Percentiles rank a stretch among this genome's conserved stretches.
Evolutionary conservation across 345 rosid species (phyloP).

Genomic region (Camelina hispida): DNA sequence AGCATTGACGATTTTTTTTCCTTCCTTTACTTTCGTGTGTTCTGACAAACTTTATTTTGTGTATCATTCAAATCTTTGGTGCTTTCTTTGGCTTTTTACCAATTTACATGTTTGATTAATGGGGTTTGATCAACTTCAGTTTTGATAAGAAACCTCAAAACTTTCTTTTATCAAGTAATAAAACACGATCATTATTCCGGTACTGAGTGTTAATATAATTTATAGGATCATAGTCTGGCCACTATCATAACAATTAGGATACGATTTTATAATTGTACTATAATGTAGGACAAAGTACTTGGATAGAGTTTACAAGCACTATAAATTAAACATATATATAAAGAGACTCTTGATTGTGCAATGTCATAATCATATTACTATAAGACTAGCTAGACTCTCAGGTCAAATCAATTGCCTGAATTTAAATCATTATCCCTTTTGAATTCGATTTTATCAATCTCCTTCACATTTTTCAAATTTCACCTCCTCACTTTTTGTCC

Average conservation of each 20-base stretch:
- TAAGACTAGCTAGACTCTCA: slow-evolving; percentile 20
- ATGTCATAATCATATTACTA: slow-evolving; percentile 37
- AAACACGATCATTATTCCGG: neutral
- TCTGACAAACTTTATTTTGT: slow-evolving; percentile 4
- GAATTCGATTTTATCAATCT: neutral
- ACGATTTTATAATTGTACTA: neutral
- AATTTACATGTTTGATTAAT: neutral
- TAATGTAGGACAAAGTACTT: slow-evolving; percentile 24
- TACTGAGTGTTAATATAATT: neutral
- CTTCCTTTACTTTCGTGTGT: slow-evolving; percentile 13
- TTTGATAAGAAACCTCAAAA: neutral
- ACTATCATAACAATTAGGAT: slow-evolving; percentile 18
- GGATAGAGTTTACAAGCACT: slow-evolving; percentile 6
- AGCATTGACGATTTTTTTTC: slow-evolving; percentile 2
- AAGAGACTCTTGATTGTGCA: slow-evolving; percentile 13
- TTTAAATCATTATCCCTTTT: slow-evolving; percentile 38
- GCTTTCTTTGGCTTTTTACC: neutral
- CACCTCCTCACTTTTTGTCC: slow-evolving; percentile 7
- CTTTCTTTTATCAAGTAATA: neutral
- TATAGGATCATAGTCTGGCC: slow-evolving; percentile 12
- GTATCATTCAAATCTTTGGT: slow-evolving; percentile 8
- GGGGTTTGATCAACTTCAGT: neutral
- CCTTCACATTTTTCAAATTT: slow-evolving; percentile 22
- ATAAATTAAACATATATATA: neutral
- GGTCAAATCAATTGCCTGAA: slow-evolving; percentile 42